Base-by-base conservation (phyloP, 495 filamentous ascomycete genomes). In the Astrocystis sublimbata region DNA sequence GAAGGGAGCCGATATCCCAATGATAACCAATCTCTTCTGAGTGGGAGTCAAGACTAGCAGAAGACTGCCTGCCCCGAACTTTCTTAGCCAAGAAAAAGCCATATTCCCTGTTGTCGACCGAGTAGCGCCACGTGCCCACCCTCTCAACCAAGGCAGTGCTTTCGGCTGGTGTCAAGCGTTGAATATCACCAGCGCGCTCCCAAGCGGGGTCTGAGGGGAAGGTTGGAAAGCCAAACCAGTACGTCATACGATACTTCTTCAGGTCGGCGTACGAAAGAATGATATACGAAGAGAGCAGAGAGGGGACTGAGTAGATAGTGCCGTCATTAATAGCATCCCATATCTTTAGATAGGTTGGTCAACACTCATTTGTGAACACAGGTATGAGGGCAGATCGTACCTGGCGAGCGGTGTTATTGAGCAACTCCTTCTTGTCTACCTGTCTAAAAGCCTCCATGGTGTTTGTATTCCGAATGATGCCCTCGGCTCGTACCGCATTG, bases 311-410 rank as follows among this genome's bases (percentile, higher is more conserved):
- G 73, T 93, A 97, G 64, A 98, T 97, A 6, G 91, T 96, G 19
- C 93, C 93, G 73, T 98, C 94, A 63, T 89, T 86, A 66, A 98
- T 96, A 26, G 94, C 94, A 76, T 97, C 92, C 96, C 93, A 97
- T 53, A 98, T 91, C 90, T 96, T n/a, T n/a, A n/a, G n/a, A n/a
- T n/a, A 65, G 30, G 68, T 54, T 56, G 33, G 71, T 46, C 42
- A 63, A 33, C 17, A 58, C 31, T 35, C 23, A 21, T 21, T 64
- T n/a, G 42, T 19, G 7, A 28, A 33, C 43, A 28, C 10, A 12
- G n/a, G 23, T 26, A 52, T 31, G 26, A 12, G 50, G 42, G 45
- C 42, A 28, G 53, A 36, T 74, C 83, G 67, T 77, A 94, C 92
- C 73, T 86, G 93, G 62, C 85, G 84, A 8, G 88, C 93, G 24